Percentiles rank a stretch among this genome's conserved stretches.
phyloP scores from a whole-genome alignment of 306 rosid species.

The Spatholobus suberectus region DNA sequence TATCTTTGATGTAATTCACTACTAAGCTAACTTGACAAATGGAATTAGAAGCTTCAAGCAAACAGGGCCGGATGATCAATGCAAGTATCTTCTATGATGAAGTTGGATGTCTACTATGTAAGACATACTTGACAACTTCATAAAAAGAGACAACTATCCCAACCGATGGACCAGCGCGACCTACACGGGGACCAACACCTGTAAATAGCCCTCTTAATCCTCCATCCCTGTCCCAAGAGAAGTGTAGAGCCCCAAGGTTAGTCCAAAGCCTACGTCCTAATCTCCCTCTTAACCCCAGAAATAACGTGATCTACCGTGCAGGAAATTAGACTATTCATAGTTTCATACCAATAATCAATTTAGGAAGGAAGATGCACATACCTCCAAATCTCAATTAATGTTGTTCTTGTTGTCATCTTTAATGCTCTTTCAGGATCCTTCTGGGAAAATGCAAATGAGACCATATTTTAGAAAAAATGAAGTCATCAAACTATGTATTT shows the following conservation, averaged over 20 bases:
- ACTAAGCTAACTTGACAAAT: slow-evolving; percentile 29
- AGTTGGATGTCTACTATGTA: slow-evolving; percentile 51
- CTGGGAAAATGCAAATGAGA: slow-evolving; percentile 47
- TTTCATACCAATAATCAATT: slow-evolving; percentile 6
- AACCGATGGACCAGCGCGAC: slow-evolving; percentile 92
- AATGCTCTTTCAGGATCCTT: slow-evolving; percentile 70
- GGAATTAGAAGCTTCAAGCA: slow-evolving; percentile 12
- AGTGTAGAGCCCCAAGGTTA: slow-evolving; percentile 27
- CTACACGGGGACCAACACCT: slow-evolving; percentile 84
- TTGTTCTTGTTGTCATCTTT: slow-evolving; percentile 87
- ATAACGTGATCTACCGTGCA: background rate
- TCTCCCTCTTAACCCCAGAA: slow-evolving; percentile 10
- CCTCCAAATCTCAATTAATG: slow-evolving; percentile 91
- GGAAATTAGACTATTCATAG: slow-evolving; percentile 22
- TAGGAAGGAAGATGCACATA: slow-evolving; percentile 34
- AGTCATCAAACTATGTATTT: background rate
- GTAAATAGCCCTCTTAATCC: slow-evolving; percentile 80
- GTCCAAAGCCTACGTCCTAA: slow-evolving; percentile 16
- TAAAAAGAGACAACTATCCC: slow-evolving; percentile 93
- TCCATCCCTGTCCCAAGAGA: slow-evolving; percentile 77
- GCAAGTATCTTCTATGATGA: slow-evolving; percentile 41
- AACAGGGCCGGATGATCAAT: slow-evolving; percentile 25
- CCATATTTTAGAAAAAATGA: slow-evolving; percentile 22
- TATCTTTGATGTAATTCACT: slow-evolving; percentile 22
- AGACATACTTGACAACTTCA: slow-evolving; percentile 80